These are phyloP conservation scores for Malassezia nana DNA, from an alignment of 1,284 basidiomycete genomes.

Conservation along the genomic window DNA sequence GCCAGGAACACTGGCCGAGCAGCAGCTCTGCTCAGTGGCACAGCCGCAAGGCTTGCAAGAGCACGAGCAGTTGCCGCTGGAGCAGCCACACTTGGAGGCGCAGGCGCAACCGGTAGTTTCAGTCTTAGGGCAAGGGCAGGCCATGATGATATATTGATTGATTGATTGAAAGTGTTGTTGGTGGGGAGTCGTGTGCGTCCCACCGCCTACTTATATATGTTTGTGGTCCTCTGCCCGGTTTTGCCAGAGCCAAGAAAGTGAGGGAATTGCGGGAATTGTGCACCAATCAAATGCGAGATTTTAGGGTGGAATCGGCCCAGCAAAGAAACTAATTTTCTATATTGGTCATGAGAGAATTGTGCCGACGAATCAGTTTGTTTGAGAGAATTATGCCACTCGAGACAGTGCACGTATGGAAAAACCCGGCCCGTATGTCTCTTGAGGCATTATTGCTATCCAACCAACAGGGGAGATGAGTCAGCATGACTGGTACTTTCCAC, in stretches of 20 bases:
- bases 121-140: constrained; percentile 7
- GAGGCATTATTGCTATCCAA: neutral
- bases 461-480: neutral
- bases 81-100: constrained; percentile 2
- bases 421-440: neutral
- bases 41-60: constrained; percentile 3
- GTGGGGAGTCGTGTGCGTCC: neutral
- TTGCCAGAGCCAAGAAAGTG: neutral
- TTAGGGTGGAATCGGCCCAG: too few species aligned
- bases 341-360: neutral
- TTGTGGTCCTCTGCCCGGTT: neutral
- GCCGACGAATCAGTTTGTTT: neutral
- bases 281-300: neutral
- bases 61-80: constrained; percentile 5
- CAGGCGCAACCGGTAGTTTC: neutral
- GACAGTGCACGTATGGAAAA: neutral
- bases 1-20: neutral
- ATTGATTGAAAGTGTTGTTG: neutral
- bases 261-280: constrained; percentile 2
- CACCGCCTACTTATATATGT: neutral
- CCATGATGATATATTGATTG: neutral
- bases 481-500: neutral
- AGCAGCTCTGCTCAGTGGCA: neutral
- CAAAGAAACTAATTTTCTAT: neutral
- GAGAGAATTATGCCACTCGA: neutral